These are phyloP conservation scores for Xylaria sp. DNA, from an alignment of 2,329 filamentous ascomycete species.

Conservation along the genomic window DNA sequence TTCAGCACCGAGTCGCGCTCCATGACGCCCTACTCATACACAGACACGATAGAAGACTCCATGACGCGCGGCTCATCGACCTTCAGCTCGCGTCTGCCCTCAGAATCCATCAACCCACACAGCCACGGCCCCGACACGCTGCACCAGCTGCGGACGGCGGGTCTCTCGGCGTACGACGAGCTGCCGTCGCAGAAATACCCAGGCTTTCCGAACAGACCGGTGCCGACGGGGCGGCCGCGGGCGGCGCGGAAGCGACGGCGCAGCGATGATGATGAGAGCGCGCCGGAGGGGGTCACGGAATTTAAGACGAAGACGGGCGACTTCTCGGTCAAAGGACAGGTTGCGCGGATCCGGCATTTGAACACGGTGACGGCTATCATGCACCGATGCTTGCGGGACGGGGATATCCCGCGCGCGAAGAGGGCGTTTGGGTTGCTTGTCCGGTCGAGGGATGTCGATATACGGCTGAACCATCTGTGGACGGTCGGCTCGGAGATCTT, in stretches of 20 bases:
- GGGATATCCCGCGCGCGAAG: conserved; percentile 66
- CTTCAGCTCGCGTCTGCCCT: conserved; percentile 24
- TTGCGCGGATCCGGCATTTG: conserved; percentile 51
- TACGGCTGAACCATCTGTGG: conserved; percentile 69
- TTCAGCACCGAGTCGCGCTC: no score
- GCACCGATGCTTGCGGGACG: conserved; percentile 64
- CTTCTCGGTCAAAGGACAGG: conserved; percentile 11
- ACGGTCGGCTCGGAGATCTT: conserved; percentile 79
- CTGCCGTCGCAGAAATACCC: conserved; percentile 35
- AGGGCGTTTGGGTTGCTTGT: conserved; percentile 71
- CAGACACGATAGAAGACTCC: conserved; percentile 4
- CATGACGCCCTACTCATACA: not conserved
- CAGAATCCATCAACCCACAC: conserved; percentile 47
- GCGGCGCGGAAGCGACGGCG: not conserved
- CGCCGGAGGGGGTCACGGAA: not conserved
- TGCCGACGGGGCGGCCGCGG: conserved; percentile 22
- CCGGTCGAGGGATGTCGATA: conserved; percentile 56
- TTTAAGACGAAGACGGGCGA: conserved; percentile 9
- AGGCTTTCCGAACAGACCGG: conserved; percentile 48
- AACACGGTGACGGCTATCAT: conserved; percentile 63
- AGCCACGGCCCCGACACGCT: conserved; percentile 50
- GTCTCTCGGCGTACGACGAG: conserved; percentile 44
- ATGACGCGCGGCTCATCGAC: conserved; percentile 14
- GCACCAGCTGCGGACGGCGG: conserved; percentile 49
- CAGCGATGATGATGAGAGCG: no score